Percentiles rank a stretch among this genome's conserved stretches.
Evolutionary conservation across 169 alveolate genomes (phyloP).

Genomic region (Cryptosporidium felis): DNA sequence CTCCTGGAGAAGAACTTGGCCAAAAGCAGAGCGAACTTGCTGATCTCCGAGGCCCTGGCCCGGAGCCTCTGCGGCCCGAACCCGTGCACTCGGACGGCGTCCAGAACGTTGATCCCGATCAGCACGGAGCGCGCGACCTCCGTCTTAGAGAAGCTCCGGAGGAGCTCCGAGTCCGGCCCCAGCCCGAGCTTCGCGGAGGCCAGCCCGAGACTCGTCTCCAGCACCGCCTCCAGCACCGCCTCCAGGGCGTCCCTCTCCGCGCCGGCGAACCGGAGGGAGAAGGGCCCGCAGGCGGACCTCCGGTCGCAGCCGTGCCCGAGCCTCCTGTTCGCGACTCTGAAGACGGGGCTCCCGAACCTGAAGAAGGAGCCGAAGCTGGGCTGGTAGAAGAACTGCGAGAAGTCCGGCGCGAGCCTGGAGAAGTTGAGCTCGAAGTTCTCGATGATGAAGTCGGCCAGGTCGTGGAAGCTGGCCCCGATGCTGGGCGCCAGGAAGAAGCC

Average conservation of each 20-base stretch:
- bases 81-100: slow-evolving; percentile 60
- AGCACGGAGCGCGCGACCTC: not conserved
- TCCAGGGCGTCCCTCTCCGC: not conserved
- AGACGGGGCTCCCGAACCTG: slow-evolving; percentile 36
- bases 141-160: not conserved
- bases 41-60: not conserved
- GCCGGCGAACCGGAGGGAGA: not conserved
- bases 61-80: not conserved
- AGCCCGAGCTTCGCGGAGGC: not conserved
- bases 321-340: not conserved
- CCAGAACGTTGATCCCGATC: slow-evolving; percentile 19
- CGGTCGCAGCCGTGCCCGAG: not conserved
- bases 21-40: slow-evolving; percentile 10
- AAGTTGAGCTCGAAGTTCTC: slow-evolving; percentile 3
- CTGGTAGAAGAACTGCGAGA: not conserved
- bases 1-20: slow-evolving; percentile 14
- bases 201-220: not conserved
- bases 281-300: not conserved
- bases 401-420: not conserved
- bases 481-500: slow-evolving; percentile 43
- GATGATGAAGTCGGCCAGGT: slow-evolving; percentile 26
- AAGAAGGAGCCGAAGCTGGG: slow-evolving; percentile 1
- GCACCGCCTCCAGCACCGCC: not conserved
- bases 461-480: slow-evolving; percentile 56
- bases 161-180: not conserved